These are phyloP conservation scores for Omphalotus guepiniiformis DNA, from an alignment of 768 basidiomycete genomes.

Conservation along the genomic window DNA sequence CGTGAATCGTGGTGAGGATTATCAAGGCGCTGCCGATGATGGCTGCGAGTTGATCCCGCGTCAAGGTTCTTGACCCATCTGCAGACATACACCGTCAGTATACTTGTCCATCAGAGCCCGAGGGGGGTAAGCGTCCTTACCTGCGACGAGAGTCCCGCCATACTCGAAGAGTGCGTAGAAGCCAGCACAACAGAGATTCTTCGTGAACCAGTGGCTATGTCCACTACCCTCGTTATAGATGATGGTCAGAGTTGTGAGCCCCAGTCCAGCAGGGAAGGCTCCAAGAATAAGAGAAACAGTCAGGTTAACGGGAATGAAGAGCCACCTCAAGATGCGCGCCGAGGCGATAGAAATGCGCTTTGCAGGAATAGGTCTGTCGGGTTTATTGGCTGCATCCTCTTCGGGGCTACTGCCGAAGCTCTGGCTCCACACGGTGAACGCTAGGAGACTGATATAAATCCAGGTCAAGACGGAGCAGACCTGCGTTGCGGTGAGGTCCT, in stretches of 20 bases:
- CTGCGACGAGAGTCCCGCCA: constrained; percentile 14
- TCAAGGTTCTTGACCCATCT: background rate
- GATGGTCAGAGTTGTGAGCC: constrained; percentile 10
- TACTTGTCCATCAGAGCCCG: background rate
- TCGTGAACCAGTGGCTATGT: constrained; percentile 6
- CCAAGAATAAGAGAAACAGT: constrained; percentile 9
- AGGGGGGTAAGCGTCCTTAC: constrained; percentile 11
- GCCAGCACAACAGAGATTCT: constrained; percentile 12
- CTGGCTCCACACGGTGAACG: constrained; percentile 36
- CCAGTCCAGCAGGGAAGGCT: constrained; percentile 12
- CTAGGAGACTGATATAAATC: constrained; percentile 35
- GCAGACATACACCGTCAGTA: no score
- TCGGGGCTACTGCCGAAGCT: constrained; percentile 19
- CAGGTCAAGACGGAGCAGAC: constrained; percentile 25
- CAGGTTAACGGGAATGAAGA: constrained; percentile 23
- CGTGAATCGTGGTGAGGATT: constrained; percentile 32
- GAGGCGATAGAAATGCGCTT: constrained; percentile 20
- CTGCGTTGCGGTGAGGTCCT: background rate
- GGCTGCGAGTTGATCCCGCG: background rate
- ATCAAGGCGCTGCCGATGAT: constrained; percentile 22
- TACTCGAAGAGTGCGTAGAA: constrained; percentile 16
- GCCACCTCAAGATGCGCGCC: constrained; percentile 26
- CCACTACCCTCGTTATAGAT: constrained; percentile 15
- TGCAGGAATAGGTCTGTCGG: constrained; percentile 30
- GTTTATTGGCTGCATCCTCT: constrained; percentile 31